Base-by-base conservation (phyloP, 129 eudicot genomes). In the Tagetes patula region DNA sequence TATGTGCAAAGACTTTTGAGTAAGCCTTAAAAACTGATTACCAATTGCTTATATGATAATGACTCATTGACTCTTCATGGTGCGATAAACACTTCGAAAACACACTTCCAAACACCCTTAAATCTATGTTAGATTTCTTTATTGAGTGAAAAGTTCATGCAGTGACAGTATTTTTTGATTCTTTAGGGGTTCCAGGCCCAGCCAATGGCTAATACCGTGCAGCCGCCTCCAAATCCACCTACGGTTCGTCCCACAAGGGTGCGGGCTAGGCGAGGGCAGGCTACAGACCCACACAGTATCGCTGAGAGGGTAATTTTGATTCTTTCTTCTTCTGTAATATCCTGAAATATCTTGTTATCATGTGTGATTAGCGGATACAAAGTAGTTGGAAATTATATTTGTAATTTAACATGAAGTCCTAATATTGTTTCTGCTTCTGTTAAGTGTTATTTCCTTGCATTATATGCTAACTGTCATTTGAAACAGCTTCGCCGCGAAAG, bases 241-340 rank as follows among this genome's bases (percentile, higher is more conserved):
- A 78, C 89, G 12, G 84, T 86, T 49, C 96, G 98, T 31, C 95
- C 98, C 10, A 65, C 82, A 11, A 89, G 98, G 78, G 95, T 92
- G 75, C 80, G 98, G 69, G 98, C 98, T 2, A 85, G 95, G 73
- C 79, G 98, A 80, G 98, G 98, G 45, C 98, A 89, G 84, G 98
- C 98, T 32, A 92, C 98, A 3, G 98, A 92, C 83, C 98, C 98
- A 10, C 98, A 89, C 80, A 92, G 98, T 75, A 92, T 92, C 76
- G 98, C 98, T 65, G 98, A 92, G 82, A 81, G 98, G 91, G 98
- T 92, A 92, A 79, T 75, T 11, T 56, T 65, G 39, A 46, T 75
- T 42, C 39, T 3, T 27, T 45, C 53, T 9, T 50, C 8, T 27
- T n/a, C 6, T 9, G 30, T 42, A 6, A 32, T 60, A 56, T 31